A percentile compares a stretch with the other conserved stretches of the same genome.
Evolutionary conservation across 176 grass and related monocot genomes (phyloP).

Genomic region (Carex littledalei): DNA sequence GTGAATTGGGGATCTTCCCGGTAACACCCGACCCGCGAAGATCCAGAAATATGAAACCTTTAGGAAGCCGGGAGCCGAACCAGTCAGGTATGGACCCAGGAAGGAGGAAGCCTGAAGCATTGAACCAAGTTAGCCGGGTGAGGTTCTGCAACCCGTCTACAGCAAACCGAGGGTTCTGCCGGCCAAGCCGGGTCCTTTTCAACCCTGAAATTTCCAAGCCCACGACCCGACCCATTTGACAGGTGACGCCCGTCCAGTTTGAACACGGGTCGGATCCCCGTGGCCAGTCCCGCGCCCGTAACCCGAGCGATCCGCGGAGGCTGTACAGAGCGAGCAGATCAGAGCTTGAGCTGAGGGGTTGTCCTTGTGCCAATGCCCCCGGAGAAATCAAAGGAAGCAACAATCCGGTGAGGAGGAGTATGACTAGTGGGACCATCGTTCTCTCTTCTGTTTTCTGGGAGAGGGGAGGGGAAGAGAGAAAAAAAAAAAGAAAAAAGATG

Average conservation of each 20-base stretch:
- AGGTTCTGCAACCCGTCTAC: conserved; percentile 80
- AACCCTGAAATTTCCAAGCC: conserved; percentile 40
- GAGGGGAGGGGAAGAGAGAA: neutral
- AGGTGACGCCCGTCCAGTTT: conserved; percentile 57
- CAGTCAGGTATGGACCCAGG: conserved; percentile 69
- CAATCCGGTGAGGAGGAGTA: conserved; percentile 29
- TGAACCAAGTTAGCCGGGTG: conserved; percentile 51
- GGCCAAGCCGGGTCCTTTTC: conserved; percentile 52
- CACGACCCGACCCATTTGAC: conserved; percentile 53
- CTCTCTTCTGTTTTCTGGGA: neutral
- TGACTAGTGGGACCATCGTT: conserved; percentile 23
- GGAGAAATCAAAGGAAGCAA: conserved; percentile 20
- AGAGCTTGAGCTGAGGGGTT: conserved; percentile 37
- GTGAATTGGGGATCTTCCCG: conserved; percentile 48
- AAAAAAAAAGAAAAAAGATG: neutral
- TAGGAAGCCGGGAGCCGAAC: conserved; percentile 52
- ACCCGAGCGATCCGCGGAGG: conserved; percentile 67
- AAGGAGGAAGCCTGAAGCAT: conserved; percentile 60
- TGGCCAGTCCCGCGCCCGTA: conserved; percentile 87
- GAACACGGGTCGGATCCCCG: conserved; percentile 54
- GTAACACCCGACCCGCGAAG: conserved; percentile 46
- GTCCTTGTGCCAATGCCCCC: conserved; percentile 11
- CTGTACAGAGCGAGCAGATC: conserved; percentile 61
- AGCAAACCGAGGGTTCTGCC: conserved; percentile 39
- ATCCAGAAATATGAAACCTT: conserved; percentile 51